Percentiles rank a stretch among this genome's conserved stretches.
Evolutionary conservation across 257 asterid species (phyloP).

Genomic region (Capsicum chinense): DNA sequence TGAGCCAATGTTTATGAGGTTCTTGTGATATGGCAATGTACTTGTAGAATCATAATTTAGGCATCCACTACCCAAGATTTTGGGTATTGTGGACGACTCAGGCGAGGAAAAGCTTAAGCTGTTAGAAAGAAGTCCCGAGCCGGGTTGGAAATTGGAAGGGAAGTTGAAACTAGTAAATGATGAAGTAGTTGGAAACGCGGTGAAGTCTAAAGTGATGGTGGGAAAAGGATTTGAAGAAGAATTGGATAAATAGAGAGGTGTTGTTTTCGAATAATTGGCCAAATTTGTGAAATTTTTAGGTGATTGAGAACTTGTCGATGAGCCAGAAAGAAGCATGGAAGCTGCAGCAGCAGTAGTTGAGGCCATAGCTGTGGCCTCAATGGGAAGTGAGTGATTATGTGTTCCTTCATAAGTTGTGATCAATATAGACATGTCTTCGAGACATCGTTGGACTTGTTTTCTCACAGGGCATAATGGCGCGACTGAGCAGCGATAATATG

Average conservation of each 20-base stretch:
- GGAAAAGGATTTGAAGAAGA: slow-evolving; percentile 57
- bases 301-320: slow-evolving; percentile 56
- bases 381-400: slow-evolving; percentile 85
- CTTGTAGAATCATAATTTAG: slow-evolving; percentile 33
- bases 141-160: slow-evolving; percentile 43
- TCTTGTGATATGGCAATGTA: slow-evolving; percentile 35
- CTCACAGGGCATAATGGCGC: slow-evolving; percentile 83
- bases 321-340: slow-evolving; percentile 85
- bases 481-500: slow-evolving; percentile 88
- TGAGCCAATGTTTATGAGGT: slow-evolving; percentile 31
- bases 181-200: slow-evolving; percentile 48
- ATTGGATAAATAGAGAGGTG: slow-evolving; percentile 47
- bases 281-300: slow-evolving; percentile 29
- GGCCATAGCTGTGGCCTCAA: slow-evolving; percentile 90
- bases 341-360: slow-evolving; percentile 96
- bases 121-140: slow-evolving; percentile 49
- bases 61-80: slow-evolving; percentile 48
- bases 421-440: slow-evolving; percentile 71
- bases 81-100: slow-evolving; percentile 39
- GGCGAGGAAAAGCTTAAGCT: slow-evolving; percentile 53
- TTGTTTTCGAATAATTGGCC: slow-evolving; percentile 36
- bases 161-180: slow-evolving; percentile 43
- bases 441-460: slow-evolving; percentile 90
- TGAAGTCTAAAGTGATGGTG: slow-evolving; percentile 85
- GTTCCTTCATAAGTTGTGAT: slow-evolving; percentile 92